Evolutionary conservation across 345 rosid species (phyloP).

Genomic region (Noccaea caerulescens): DNA sequence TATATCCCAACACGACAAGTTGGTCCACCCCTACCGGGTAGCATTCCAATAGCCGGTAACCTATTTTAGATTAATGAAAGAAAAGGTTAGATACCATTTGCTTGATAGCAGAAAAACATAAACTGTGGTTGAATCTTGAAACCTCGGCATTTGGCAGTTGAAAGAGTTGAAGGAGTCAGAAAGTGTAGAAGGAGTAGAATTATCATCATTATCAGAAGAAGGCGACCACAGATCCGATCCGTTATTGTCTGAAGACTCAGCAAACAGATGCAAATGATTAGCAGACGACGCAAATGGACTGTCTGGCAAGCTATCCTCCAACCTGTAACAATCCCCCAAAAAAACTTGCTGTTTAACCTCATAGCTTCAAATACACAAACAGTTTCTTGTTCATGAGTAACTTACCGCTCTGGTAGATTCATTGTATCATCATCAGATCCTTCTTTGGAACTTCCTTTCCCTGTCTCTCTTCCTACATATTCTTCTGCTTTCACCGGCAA

Average conservation of each 20-base stretch:
- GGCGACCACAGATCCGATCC: slow-evolving; percentile 43
- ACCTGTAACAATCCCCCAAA: slow-evolving; percentile 17
- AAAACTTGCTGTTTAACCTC: slow-evolving; percentile 3
- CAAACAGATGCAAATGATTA: slow-evolving; percentile 46
- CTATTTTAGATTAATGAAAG: slow-evolving; percentile 26
- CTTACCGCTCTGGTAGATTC: slow-evolving; percentile 45
- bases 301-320: slow-evolving; percentile 48
- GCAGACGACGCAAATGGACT: slow-evolving; percentile 43
- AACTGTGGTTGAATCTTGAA: slow-evolving; percentile 11
- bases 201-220: slow-evolving; percentile 50
- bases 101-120: slow-evolving; percentile 12
- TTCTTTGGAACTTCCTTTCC: slow-evolving; percentile 43
- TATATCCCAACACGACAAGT: slow-evolving; percentile 92
- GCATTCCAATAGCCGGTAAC: slow-evolving; percentile 63
- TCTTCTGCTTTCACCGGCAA: slow-evolving; percentile 34
- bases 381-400: not conserved
- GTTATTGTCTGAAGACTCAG: slow-evolving; percentile 40
- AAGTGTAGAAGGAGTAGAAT: slow-evolving; percentile 45
- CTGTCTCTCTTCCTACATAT: slow-evolving; percentile 33
- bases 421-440: slow-evolving; percentile 46
- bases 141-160: slow-evolving; percentile 88
- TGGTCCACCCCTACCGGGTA: slow-evolving; percentile 74
- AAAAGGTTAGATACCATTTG: slow-evolving; percentile 18
- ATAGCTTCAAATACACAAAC: not conserved
- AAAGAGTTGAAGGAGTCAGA: slow-evolving; percentile 54